These are phyloP conservation scores for Erodium texanum DNA, from an alignment of 441 rosid species.

Conservation along the genomic window DNA sequence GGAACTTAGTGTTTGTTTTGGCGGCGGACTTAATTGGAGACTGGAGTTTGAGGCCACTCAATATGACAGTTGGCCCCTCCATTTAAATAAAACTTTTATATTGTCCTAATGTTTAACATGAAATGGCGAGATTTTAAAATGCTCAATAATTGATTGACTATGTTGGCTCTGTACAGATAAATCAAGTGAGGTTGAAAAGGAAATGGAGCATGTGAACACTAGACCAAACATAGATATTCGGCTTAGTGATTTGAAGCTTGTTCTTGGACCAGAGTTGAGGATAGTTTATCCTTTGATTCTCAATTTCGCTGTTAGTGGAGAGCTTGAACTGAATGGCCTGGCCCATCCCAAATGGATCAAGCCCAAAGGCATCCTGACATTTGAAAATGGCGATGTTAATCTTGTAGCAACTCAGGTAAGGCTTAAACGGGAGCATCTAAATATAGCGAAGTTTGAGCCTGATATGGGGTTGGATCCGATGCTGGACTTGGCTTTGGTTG, in stretches of 20 bases:
- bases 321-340: conserved; percentile 79
- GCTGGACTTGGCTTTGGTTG: conserved; percentile 92
- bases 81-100: too few species aligned
- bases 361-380: conserved; percentile 78
- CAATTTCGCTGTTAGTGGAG: conserved; percentile 89
- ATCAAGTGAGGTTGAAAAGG: conserved; percentile 63
- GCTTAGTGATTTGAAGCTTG: conserved; percentile 84
- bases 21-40: neutral
- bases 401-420: conserved; percentile 98
- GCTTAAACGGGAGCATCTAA: conserved; percentile 87
- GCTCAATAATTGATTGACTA: neutral
- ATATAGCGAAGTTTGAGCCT: conserved; percentile 89
- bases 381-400: conserved; percentile 97
- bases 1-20: neutral
- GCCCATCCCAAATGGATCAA: conserved; percentile 89
- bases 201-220: conserved; percentile 52
- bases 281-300: conserved; percentile 91
- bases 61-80: too few species aligned
- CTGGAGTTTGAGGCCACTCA: neutral
- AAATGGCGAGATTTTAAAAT: too few species aligned
- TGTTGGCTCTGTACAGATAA: conserved; percentile 43
- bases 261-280: conserved; percentile 89
- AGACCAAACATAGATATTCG: conserved; percentile 83
- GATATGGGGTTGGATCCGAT: conserved; percentile 85
- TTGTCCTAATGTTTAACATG: too few species aligned